Percentiles rank a stretch among this genome's conserved stretches.
phyloP scores from a whole-genome alignment of 257 asterid genomes.

The Primulina huaijiensis region DNA sequence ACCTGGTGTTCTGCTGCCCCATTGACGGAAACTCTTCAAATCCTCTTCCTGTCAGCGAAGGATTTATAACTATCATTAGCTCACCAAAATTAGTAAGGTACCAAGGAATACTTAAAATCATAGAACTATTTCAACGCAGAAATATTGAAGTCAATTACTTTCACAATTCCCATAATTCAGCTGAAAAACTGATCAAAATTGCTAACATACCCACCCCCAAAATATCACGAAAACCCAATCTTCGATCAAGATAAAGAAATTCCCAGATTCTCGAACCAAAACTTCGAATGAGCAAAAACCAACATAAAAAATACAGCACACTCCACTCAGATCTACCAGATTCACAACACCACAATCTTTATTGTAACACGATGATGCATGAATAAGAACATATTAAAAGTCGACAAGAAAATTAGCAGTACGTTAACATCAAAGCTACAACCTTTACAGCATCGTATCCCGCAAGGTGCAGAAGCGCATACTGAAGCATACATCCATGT shows the following conservation, averaged over 20 bases:
- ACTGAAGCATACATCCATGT: constrained; percentile 93
- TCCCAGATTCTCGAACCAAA: constrained; percentile 22
- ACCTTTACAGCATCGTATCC: constrained; percentile 83
- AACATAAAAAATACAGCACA: background rate
- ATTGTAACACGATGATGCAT: background rate
- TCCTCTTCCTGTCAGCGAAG: constrained; percentile 58
- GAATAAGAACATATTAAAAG: background rate
- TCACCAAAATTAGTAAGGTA: background rate
- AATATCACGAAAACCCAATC: background rate
- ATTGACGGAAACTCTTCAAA: constrained; percentile 74
- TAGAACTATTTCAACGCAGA: background rate
- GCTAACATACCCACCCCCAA: background rate
- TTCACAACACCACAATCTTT: background rate
- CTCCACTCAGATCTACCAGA: constrained; percentile 16
- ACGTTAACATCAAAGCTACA: background rate
- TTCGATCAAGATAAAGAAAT: background rate
- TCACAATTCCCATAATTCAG: background rate
- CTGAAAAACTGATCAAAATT: background rate
- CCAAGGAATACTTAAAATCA: background rate
- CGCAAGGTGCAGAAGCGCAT: constrained; percentile 87
- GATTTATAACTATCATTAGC: no score
- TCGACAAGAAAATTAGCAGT: background rate
- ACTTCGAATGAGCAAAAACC: background rate
- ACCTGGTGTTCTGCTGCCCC: constrained; percentile 88
- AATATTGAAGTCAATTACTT: no score